Conservation (phyloP, 805 yeast species). For the Monosporozyma aerobia region DNA sequence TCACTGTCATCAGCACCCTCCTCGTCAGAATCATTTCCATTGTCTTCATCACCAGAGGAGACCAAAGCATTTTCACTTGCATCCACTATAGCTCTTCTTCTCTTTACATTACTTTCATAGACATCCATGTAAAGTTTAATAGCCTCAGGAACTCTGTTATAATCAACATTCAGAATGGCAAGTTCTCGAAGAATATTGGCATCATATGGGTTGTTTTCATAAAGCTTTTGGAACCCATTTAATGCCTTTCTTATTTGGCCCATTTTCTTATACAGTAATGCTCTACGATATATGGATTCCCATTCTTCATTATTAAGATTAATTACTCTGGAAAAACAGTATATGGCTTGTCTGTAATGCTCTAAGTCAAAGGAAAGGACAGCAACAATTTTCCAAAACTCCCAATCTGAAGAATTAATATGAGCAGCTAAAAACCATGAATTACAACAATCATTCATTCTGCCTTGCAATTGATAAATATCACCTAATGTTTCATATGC, state of each 20-base stretch:
- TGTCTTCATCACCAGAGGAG: constrained; percentile 24
- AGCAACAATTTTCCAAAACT: constrained; percentile 72
- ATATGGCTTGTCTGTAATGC: constrained; percentile 65
- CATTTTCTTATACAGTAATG: constrained; percentile 55
- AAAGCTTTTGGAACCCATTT: constrained; percentile 58
- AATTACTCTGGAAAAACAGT: constrained; percentile 64
- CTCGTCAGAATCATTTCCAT: constrained; percentile 11
- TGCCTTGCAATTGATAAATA: constrained; percentile 60
- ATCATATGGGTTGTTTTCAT: constrained; percentile 48
- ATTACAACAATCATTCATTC: constrained; percentile 62
- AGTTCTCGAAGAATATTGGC: constrained; percentile 51
- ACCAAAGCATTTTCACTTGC: constrained; percentile 27
- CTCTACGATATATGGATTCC: constrained; percentile 53
- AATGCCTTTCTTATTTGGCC: constrained; percentile 64
- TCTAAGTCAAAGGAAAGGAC: constrained; percentile 56
- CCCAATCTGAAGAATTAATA: constrained; percentile 63
- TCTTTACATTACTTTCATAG: constrained; percentile 47
- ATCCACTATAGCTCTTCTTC: constrained; percentile 29
- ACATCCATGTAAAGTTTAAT: constrained; percentile 58
- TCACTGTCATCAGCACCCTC: constrained; percentile 12
- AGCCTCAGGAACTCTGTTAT: constrained; percentile 60
- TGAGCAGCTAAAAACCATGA: constrained; percentile 80
- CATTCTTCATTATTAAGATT: constrained; percentile 41
- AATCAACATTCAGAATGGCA: constrained; percentile 42
- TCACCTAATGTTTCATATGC: constrained; percentile 88